Evolutionary conservation across 2,329 filamentous ascomycete genomes (phyloP).

Genomic region (Gnomoniopsis smithogilvyi): DNA sequence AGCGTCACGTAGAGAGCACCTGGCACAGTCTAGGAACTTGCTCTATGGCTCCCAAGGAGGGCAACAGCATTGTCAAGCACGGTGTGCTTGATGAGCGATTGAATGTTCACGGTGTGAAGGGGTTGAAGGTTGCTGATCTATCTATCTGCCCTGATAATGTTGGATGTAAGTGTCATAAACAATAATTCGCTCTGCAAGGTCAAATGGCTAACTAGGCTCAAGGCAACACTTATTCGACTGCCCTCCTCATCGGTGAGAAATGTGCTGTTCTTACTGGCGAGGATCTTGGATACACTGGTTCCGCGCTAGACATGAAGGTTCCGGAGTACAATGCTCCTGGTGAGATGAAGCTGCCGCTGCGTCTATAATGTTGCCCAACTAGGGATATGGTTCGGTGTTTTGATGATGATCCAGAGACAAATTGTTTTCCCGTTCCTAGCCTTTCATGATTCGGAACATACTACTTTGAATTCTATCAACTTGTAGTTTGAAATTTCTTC

Average conservation of each 20-base stretch:
- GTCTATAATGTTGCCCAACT: slow-evolving; percentile 32
- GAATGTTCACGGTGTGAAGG: slow-evolving; percentile 74
- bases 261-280: slow-evolving; percentile 66
- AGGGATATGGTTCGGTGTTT: not conserved
- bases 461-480: not conserved
- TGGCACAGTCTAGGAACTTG: slow-evolving; percentile 69
- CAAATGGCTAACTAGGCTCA: slow-evolving; percentile 11
- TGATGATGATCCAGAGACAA: not conserved
- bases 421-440: not conserved
- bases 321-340: slow-evolving; percentile 59
- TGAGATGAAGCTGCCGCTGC: slow-evolving; percentile 37
- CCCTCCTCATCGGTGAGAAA: slow-evolving; percentile 74
- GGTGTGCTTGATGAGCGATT: slow-evolving; percentile 74
- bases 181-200: slow-evolving; percentile 36
- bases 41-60: slow-evolving; percentile 72
- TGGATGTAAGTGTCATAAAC: slow-evolving; percentile 56
- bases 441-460: not conserved
- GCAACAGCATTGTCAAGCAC: slow-evolving; percentile 78
- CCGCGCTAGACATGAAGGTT: slow-evolving; percentile 74
- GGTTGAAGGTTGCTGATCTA: slow-evolving; percentile 73
- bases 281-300: slow-evolving; percentile 71
- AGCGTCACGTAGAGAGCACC: slow-evolving; percentile 72
- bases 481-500: not conserved
- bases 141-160: slow-evolving; percentile 78
- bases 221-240: slow-evolving; percentile 52